phyloP scores from a whole-genome alignment of 129 eudicot species.

The Pseudognaphalium luteoalbum region DNA sequence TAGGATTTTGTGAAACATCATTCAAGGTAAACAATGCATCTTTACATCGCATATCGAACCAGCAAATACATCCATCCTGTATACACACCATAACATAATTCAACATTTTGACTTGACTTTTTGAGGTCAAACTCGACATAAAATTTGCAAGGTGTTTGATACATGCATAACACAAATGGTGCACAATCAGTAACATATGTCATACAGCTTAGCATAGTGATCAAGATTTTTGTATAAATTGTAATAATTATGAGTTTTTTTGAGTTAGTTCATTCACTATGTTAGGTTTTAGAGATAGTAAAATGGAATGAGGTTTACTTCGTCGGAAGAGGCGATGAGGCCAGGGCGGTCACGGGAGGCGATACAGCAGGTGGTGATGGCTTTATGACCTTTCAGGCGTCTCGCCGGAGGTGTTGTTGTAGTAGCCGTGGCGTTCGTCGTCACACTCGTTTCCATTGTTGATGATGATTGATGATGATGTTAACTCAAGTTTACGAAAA shows the following conservation, averaged over 20 bases:
- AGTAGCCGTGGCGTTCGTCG: slow-evolving; percentile 24
- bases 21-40: slow-evolving; percentile 53
- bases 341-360: slow-evolving; percentile 77
- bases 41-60: slow-evolving; percentile 90
- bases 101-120: not conserved
- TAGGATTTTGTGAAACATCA: slow-evolving; percentile 61
- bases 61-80: slow-evolving; percentile 88
- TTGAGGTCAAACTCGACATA: not conserved
- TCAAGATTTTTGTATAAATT: no score
- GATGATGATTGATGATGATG: not conserved
- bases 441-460: slow-evolving; percentile 33
- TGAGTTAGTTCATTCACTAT: not conserved
- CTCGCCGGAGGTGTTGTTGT: slow-evolving; percentile 42
- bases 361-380: slow-evolving; percentile 75
- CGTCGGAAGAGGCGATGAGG: slow-evolving; percentile 73
- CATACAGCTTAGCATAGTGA: not conserved
- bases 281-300: not conserved
- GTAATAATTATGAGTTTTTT: not conserved
- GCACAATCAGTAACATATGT: not conserved
- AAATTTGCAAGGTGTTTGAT: not conserved
- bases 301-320: slow-evolving; percentile 37
- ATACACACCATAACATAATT: slow-evolving; percentile 13
- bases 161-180: slow-evolving; percentile 1
- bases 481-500: not conserved
- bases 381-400: slow-evolving; percentile 74